Conservation (phyloP, 768 basidiomycete genomes). For the Xerocomellus amylosporus region DNA sequence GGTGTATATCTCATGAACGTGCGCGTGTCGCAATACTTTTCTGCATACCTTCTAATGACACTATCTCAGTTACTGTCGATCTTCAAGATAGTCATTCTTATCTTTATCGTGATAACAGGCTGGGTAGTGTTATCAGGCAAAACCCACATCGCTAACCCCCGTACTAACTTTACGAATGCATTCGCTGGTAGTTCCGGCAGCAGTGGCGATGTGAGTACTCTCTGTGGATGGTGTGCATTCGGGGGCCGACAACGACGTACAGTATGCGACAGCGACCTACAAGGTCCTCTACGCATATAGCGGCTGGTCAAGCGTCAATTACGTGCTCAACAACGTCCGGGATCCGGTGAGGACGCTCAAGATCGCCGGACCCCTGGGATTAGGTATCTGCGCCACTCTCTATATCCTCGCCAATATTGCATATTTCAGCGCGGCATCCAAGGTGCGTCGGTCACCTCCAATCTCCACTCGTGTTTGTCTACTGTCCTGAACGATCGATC, state of each 20-base stretch:
- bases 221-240: neutral
- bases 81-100: slow-evolving; percentile 53
- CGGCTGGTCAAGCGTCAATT: slow-evolving; percentile 60
- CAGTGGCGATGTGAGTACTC: slow-evolving; percentile 42
- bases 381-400: slow-evolving; percentile 50
- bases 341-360: slow-evolving; percentile 59
- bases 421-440: slow-evolving; percentile 44
- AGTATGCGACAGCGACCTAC: slow-evolving; percentile 64
- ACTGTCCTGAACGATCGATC: neutral
- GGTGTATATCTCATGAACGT: slow-evolving; percentile 57
- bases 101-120: slow-evolving; percentile 57
- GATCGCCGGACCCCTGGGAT: slow-evolving; percentile 57
- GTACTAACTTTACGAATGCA: slow-evolving; percentile 53
- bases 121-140: slow-evolving; percentile 60
- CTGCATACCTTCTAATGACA: slow-evolving; percentile 11
- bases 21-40: slow-evolving; percentile 4
- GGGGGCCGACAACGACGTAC: neutral
- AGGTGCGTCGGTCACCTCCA: slow-evolving; percentile 6
- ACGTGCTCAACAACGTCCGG: slow-evolving; percentile 56
- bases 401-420: slow-evolving; percentile 59
- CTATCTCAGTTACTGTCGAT: slow-evolving; percentile 39
- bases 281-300: slow-evolving; percentile 52
- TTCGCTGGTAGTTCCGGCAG: slow-evolving; percentile 56
- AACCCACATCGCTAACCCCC: slow-evolving; percentile 53
- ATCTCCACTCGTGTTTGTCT: neutral